Conservation (phyloP, 1,284 basidiomycete species). For the Rhodotorula sp. region DNA sequence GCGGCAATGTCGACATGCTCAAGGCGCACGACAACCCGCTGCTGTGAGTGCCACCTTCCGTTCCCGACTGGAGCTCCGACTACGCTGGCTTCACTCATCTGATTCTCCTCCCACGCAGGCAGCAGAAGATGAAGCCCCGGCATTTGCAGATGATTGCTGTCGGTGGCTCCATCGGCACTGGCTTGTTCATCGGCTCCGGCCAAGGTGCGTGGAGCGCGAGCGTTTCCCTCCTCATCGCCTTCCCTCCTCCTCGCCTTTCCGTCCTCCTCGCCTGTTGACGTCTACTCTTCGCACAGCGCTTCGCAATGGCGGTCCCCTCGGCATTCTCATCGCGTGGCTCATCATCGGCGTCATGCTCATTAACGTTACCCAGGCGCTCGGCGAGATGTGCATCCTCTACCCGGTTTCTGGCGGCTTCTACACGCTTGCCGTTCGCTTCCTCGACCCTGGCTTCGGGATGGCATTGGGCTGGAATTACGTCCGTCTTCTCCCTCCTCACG, state of each 20-base stretch:
- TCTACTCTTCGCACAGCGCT: slow-evolving; percentile 47
- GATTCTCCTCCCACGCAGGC: neutral
- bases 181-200: slow-evolving; percentile 51
- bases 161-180: slow-evolving; percentile 53
- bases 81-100: neutral
- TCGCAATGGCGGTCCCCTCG: slow-evolving; percentile 55
- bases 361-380: slow-evolving; percentile 43
- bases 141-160: slow-evolving; percentile 47
- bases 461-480: slow-evolving; percentile 50
- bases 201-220: neutral
- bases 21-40: slow-evolving; percentile 48
- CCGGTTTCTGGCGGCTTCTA: slow-evolving; percentile 56
- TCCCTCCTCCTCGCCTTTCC: neutral
- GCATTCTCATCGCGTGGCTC: slow-evolving; percentile 47
- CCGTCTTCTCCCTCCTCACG: slow-evolving; percentile 28
- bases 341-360: slow-evolving; percentile 48
- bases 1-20: slow-evolving; percentile 34
- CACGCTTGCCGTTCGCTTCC: slow-evolving; percentile 50
- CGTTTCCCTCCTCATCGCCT: neutral
- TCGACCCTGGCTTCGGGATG: slow-evolving; percentile 44
- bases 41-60: slow-evolving; percentile 27
- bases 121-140: slow-evolving; percentile 25
- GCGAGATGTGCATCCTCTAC: slow-evolving; percentile 54
- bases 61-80: no score
- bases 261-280: neutral